A percentile compares a stretch with the other conserved stretches of the same genome.
Conservation (phyloP, 805 yeast genomes). For the Saccharomycopsis guyanensis region DNA sequence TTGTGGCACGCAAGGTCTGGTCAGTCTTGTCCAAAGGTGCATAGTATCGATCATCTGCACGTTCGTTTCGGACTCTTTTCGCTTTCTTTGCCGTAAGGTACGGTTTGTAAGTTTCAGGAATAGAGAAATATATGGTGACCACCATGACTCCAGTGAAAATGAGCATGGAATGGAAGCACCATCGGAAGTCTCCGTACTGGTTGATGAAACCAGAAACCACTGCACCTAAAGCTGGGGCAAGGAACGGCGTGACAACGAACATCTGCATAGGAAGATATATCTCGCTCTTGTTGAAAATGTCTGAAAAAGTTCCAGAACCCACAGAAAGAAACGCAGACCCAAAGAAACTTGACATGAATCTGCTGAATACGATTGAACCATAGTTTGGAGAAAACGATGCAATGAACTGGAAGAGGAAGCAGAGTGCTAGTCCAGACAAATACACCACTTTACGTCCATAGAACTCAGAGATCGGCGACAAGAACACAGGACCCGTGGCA, state of each 20-base stretch:
- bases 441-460: constrained; percentile 44
- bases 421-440: constrained; percentile 30
- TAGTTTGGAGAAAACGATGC: constrained; percentile 15
- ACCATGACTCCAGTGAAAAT: constrained; percentile 47
- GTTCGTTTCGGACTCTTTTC: constrained; percentile 37
- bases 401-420: constrained; percentile 15
- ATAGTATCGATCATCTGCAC: constrained; percentile 49
- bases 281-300: constrained; percentile 43
- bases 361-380: constrained; percentile 15
- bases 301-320: constrained; percentile 32
- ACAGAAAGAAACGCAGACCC: constrained; percentile 18
- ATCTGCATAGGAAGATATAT: constrained; percentile 52
- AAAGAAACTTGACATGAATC: constrained; percentile 18
- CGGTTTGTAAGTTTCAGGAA: constrained; percentile 56
- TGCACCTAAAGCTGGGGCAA: constrained; percentile 59
- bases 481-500: constrained; percentile 58
- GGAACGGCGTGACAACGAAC: constrained; percentile 40
- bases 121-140: constrained; percentile 35
- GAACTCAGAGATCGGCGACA: constrained; percentile 64
- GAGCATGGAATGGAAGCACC: constrained; percentile 53
- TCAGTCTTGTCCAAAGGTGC: constrained; percentile 51
- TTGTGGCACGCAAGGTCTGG: constrained; percentile 33
- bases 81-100: constrained; percentile 43
- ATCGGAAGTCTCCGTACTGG: constrained; percentile 46
- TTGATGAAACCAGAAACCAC: constrained; percentile 52